A percentile compares a stretch with the other conserved stretches of the same genome.
These are phyloP conservation scores for Stachybotrys elegans DNA, from an alignment of 2,329 filamentous ascomycete genomes.

Conservation along the genomic window DNA sequence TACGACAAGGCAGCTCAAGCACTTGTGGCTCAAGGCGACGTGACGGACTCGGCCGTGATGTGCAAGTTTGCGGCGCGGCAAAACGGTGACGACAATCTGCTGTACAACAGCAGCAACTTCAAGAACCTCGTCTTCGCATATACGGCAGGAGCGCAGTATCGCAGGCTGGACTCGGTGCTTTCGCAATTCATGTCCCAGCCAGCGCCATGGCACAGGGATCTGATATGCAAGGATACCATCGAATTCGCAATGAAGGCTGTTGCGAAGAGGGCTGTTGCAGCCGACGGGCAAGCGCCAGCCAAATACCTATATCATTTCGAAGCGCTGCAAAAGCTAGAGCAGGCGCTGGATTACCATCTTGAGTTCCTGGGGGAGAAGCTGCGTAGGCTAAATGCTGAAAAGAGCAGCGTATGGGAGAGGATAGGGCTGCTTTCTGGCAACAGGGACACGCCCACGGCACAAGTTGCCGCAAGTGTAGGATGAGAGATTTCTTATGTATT, in stretches of 20 bases:
- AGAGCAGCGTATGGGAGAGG: no score
- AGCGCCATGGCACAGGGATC: conserved; percentile 31
- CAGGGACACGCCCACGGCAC: no score
- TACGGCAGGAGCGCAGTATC: conserved; percentile 25
- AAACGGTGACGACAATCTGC: conserved; percentile 29
- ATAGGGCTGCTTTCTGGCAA: no score
- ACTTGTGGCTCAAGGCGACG: conserved; percentile 22
- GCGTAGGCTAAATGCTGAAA: no score
- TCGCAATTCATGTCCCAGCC: conserved; percentile 21
- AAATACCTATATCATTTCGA: neutral
- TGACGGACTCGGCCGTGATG: conserved; percentile 23
- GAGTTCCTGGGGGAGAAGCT: conserved; percentile 13
- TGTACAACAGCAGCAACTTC: conserved; percentile 34
- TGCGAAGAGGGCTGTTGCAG: conserved; percentile 21
- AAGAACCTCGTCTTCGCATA: conserved; percentile 28
- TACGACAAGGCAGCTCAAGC: conserved; percentile 30
- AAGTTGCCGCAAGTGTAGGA: no score
- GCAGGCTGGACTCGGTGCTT: conserved; percentile 24
- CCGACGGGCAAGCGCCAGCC: no score
- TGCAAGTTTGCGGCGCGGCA: conserved; percentile 29
- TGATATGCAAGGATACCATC: conserved; percentile 30
- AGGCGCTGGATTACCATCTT: conserved; percentile 15
- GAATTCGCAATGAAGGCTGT: conserved; percentile 31
- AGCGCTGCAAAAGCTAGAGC: conserved; percentile 13
- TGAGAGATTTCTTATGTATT: no score